Percentiles rank a stretch among this genome's conserved stretches.
Conservation (phyloP, 2,329 filamentous ascomycete species). For the Alternaria sp. region DNA sequence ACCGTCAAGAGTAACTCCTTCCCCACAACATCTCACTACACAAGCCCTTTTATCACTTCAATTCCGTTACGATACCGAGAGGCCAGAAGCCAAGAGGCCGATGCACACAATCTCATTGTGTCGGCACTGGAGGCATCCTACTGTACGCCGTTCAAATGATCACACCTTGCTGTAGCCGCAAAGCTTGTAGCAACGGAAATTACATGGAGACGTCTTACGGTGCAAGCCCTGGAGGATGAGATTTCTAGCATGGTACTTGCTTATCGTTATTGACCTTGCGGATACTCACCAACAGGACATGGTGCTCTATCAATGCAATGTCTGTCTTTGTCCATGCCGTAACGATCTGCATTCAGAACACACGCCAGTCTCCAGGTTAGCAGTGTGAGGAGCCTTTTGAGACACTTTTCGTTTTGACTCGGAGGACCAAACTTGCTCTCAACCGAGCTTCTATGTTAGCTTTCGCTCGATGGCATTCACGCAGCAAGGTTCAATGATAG, state of each 20-base stretch:
- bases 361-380: not conserved
- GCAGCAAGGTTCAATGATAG: conserved; percentile 1
- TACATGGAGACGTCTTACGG: not conserved
- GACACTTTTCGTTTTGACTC: not conserved
- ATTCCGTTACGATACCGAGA: not conserved
- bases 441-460: not conserved
- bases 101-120: not conserved
- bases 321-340: not conserved
- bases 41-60: not conserved
- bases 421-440: not conserved
- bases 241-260: not conserved
- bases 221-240: not conserved
- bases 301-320: not conserved
- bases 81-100: not conserved
- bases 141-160: not conserved
- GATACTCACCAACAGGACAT: not conserved
- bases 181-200: not conserved
- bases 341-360: not conserved
- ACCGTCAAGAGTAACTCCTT: not conserved
- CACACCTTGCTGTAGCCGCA: not conserved
- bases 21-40: not conserved
- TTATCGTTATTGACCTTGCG: not conserved
- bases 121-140: not conserved
- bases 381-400: not conserved
- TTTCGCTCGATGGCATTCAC: not conserved